These are phyloP conservation scores for Aspergillus sparsus DNA, from an alignment of 495 filamentous ascomycete species.

Conservation along the genomic window DNA sequence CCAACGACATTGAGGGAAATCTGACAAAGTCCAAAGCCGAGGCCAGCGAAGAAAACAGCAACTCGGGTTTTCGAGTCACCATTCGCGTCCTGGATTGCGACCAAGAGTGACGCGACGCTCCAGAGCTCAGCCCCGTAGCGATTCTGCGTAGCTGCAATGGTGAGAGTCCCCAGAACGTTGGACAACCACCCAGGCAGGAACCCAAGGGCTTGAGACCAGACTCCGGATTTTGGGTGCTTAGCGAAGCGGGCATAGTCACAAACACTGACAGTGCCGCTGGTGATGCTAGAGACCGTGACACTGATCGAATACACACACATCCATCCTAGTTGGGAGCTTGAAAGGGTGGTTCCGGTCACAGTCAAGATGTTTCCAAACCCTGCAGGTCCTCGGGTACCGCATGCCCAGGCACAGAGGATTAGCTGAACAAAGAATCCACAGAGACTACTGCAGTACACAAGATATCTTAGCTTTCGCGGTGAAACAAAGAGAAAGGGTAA, in stretches of 20 bases:
- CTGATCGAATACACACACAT: background rate
- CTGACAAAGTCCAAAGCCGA: constrained; percentile 1
- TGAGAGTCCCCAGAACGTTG: background rate
- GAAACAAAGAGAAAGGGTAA: constrained; percentile 2
- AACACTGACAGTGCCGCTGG: background rate
- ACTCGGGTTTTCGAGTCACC: background rate
- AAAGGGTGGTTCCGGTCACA: background rate
- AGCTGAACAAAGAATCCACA: background rate
- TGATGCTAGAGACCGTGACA: background rate
- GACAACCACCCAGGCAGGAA: constrained; percentile 1
- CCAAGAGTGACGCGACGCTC: constrained; percentile 2
- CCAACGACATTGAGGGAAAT: background rate
- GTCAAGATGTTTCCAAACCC: background rate
- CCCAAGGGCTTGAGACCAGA: constrained; percentile 11
- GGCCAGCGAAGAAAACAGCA: constrained; percentile 10
- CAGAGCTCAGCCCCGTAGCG: constrained; percentile 8
- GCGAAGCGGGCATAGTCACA: constrained; percentile 3
- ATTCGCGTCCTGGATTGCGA: background rate
- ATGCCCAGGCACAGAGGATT: constrained; percentile 1
- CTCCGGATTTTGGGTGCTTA: background rate
- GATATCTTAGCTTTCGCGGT: background rate
- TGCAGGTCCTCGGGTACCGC: background rate
- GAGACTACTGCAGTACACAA: constrained; percentile 4
- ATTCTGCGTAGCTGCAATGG: constrained; percentile 10
- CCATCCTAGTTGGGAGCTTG: background rate